A percentile compares a stretch with the other conserved stretches of the same genome.
These are phyloP conservation scores for Gaeumannomyces tritici DNA, from an alignment of 2,329 filamentous ascomycete genomes.

Conservation along the genomic window DNA sequence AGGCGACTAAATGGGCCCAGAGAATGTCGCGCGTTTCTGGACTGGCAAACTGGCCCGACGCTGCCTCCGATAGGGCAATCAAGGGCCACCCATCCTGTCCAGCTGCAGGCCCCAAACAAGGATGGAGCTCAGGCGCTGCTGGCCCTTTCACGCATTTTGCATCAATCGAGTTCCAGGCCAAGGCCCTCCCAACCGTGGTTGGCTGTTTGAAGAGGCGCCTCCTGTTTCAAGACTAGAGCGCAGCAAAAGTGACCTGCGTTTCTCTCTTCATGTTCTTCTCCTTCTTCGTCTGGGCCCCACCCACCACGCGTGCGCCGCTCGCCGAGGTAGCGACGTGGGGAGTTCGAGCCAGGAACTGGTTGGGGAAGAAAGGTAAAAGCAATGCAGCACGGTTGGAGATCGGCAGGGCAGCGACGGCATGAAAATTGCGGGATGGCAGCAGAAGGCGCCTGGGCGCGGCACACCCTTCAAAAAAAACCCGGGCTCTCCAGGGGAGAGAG, in stretches of 20 bases:
- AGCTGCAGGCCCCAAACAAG: background rate
- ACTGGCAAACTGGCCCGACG: background rate
- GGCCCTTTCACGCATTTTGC: no score
- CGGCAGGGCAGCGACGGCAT: background rate
- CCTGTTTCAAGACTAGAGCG: background rate
- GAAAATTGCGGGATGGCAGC: background rate
- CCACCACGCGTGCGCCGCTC: background rate
- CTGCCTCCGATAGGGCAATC: background rate
- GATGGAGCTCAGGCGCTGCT: no score
- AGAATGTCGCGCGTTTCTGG: background rate
- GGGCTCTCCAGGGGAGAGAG: background rate
- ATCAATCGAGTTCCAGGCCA: background rate
- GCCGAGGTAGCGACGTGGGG: background rate
- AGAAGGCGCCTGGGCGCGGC: background rate
- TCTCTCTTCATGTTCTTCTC: background rate
- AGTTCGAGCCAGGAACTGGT: background rate
- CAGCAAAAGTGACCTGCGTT: background rate
- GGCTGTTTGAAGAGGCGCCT: background rate
- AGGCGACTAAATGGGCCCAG: conserved; percentile 17
- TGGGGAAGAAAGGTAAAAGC: background rate
- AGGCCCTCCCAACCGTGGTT: background rate
- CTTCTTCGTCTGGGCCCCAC: no score
- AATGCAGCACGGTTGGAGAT: background rate
- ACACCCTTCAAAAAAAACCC: no score
- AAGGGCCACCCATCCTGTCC: background rate